Base-by-base conservation (phyloP, 2,329 filamentous ascomycete species). In the Aspergillus sclerotialis region DNA sequence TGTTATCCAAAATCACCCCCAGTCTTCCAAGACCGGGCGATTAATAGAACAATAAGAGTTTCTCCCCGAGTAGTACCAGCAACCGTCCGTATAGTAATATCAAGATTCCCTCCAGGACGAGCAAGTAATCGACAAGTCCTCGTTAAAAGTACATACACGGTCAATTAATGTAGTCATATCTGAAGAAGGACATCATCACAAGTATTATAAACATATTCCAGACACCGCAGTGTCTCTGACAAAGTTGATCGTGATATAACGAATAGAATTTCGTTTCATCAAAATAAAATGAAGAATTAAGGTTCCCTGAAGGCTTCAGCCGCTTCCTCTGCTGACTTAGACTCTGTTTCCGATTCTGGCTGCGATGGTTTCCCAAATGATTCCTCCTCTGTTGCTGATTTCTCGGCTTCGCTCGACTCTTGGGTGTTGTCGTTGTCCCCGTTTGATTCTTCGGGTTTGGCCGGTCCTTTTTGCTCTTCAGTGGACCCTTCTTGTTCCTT, bases 321-420 rank as follows among this genome's bases (percentile, higher is more conserved):
- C 30, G 37, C 35, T 6, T 33, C 3, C 30, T 39, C 32, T 24
- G 34, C 15, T n/a, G 27, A 25, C 32, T 44, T 34, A 24, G 24
- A 32, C 25, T 45, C 40, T 14, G 40, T 11, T 26, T 48, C 34
- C 13, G 40, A 11, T 21, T 42, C 35, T 8, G 35, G 17, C 23
- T 41, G 32, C 10, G 30, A 18, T 12, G 13, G 18, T 13, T 26
- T 7, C n/a, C 37, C 31, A 10, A 5, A 4, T 5, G 17, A 14
- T 11, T 10, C 26, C 19, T 16, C 9, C 16, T 28, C 25, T 10
- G 32, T 13, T 7, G 13, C 21, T 9, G 38, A n/a, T 17, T 31
- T 32, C 9, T 32, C 34, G 14, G 12, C 15, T 13, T 35, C 35
- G 16, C 23, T 12, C 24, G 19, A 18, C 16, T 9, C 28, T 26